Evolutionary conservation across 495 filamentous ascomycete genomes (phyloP).

Genomic region (Aspergillus hancockii): DNA sequence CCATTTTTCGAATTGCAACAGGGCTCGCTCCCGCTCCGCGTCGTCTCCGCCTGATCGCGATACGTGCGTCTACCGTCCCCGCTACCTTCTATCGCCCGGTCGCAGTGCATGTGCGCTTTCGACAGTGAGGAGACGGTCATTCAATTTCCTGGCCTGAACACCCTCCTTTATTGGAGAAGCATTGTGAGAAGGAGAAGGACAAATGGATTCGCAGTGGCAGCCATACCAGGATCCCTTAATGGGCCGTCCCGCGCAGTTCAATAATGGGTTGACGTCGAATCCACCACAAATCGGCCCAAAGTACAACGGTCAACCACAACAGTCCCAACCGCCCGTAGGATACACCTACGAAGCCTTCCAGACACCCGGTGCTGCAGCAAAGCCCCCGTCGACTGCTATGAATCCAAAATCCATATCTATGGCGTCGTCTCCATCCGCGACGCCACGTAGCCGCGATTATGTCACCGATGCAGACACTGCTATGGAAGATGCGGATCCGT

Average conservation of each 20-base stretch:
- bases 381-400: slow-evolving; percentile 51
- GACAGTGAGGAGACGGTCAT: slow-evolving; percentile 25
- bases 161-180: slow-evolving; percentile 6
- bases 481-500: slow-evolving; percentile 91
- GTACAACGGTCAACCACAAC: slow-evolving; percentile 50
- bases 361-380: slow-evolving; percentile 42
- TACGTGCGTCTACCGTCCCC: slow-evolving; percentile 33
- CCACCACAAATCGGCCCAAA: slow-evolving; percentile 43
- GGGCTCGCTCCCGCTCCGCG: slow-evolving; percentile 16
- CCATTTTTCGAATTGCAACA: slow-evolving; percentile 25
- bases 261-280: slow-evolving; percentile 41
- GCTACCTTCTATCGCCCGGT: slow-evolving; percentile 32
- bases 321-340: slow-evolving; percentile 61
- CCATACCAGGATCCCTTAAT: slow-evolving; percentile 49
- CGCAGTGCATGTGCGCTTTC: slow-evolving; percentile 37
- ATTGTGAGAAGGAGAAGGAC: slow-evolving; percentile 12
- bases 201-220: slow-evolving; percentile 58
- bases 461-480: slow-evolving; percentile 75
- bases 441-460: slow-evolving; percentile 68
- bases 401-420: slow-evolving; percentile 56
- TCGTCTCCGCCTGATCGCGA: slow-evolving; percentile 32
- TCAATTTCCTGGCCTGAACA: slow-evolving; percentile 13
- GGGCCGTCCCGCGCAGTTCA: slow-evolving; percentile 45
- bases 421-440: slow-evolving; percentile 63
- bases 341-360: slow-evolving; percentile 78